Evolutionary conservation across 78 protist genomes (phyloP).

Genomic region (Speleostelium caveatum): DNA sequence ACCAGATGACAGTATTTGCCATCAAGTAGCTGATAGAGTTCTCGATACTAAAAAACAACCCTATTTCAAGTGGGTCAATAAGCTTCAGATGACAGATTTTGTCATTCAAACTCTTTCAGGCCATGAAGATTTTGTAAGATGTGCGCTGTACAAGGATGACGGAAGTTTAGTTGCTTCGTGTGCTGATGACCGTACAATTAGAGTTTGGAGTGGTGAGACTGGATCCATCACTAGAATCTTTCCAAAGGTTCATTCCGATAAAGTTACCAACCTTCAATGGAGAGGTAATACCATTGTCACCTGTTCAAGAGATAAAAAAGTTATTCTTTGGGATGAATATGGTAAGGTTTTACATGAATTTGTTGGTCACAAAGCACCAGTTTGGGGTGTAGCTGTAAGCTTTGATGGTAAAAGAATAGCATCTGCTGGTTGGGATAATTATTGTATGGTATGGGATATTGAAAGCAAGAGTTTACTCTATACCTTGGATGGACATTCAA

Average conservation of each 20-base stretch:
- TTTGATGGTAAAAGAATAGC: conserved; percentile 20
- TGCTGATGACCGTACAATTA: conserved; percentile 56
- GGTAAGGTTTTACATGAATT: conserved; percentile 32
- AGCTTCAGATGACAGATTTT: conserved; percentile 44
- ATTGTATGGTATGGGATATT: conserved; percentile 52
- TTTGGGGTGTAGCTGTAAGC: conserved; percentile 57
- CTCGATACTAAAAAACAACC: conserved; percentile 6
- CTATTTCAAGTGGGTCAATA: conserved; percentile 34
- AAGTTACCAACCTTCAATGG: conserved; percentile 34
- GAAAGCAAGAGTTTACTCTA: not conserved
- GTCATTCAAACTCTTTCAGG: conserved; percentile 53
- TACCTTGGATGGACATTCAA: not conserved
- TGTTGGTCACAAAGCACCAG: conserved; percentile 7
- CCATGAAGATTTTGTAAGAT: conserved; percentile 54
- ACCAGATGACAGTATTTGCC: conserved; percentile 57
- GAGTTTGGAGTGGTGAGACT: conserved; percentile 72
- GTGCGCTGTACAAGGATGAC: conserved; percentile 38
- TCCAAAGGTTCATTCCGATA: conserved; percentile 57
- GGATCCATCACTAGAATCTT: conserved; percentile 36
- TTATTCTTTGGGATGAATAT: conserved; percentile 72
- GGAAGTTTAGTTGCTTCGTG: conserved; percentile 49
- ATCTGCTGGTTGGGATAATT: conserved; percentile 55
- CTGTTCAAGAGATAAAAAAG: conserved; percentile 27
- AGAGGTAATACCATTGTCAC: conserved; percentile 31
- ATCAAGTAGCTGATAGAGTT: not conserved